Base-by-base conservation (phyloP, 441 rosid species). In the Corymbia calophylla region DNA sequence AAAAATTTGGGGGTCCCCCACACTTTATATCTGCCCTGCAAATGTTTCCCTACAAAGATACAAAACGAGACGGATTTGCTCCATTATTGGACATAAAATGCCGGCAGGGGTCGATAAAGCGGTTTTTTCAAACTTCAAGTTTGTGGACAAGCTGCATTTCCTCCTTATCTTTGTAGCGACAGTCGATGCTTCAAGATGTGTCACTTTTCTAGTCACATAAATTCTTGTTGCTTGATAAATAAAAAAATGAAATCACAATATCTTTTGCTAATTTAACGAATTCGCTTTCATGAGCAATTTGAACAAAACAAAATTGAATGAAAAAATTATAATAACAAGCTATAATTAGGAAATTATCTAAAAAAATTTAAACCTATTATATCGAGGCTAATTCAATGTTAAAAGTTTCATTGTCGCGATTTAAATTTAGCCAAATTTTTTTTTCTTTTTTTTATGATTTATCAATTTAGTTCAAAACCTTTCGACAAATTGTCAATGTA, bases 311-410 rank as follows among this genome's bases (percentile, higher is more conserved):
- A 70, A 23, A 1, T 70, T 5, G 48, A 70, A 70, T 21, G 14
- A 19, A 70, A 70, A 70, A 35, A 35, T 6, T 1, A 35, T 9
- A 19, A 35, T 18, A 35, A 18, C 19, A 48, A 27, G 4, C 48
- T 35, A 58, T 6, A 58, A 58, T 0, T 4, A 1, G 60, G 14
- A 4, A 58, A 58, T 58, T 58, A 3, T 58, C 1, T 3, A 58
- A 58, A 56, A 56, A 58, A 0, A 4, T 3, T 0, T 58, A 25
- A 55, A 55, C 2, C 5, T 19, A 19, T 55, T 58, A 13, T 58
- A 58, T 1, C 1, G 2, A 56, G 3, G 3, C 0, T 0, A 23
- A 23, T 58, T 9, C 0, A 23, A 3, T 58, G 1, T 0, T 58
- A 58, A 23, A 58, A 1, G 0, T 58, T 58, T 58, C 3, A n/a